A percentile compares a stretch with the other conserved stretches of the same genome.
Evolutionary conservation across 1,284 basidiomycete genomes (phyloP).

Genomic region (Dichomitus squalens): DNA sequence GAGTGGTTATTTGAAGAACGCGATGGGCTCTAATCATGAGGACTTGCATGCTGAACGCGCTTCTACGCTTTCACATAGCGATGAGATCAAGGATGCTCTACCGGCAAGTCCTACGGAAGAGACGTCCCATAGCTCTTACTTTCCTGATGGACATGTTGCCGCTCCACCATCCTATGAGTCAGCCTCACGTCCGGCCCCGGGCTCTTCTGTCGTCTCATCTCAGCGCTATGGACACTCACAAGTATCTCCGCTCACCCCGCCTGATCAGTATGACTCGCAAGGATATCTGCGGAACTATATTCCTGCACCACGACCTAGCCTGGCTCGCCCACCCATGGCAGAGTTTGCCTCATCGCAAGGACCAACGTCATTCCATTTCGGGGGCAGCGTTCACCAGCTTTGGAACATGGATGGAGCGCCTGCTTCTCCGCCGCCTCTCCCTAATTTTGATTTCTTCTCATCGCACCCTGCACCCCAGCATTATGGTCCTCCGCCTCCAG

Average conservation of each 20-base stretch:
- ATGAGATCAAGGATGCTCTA: conserved; percentile 27
- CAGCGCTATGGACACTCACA: neutral
- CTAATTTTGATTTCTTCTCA: conserved; percentile 19
- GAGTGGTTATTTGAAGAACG: conserved; percentile 8
- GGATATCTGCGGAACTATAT: conserved; percentile 9
- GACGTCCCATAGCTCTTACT: neutral
- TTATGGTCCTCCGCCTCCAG: conserved; percentile 3
- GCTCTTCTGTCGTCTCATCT: neutral
- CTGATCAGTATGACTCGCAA: conserved; percentile 5
- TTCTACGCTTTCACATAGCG: conserved; percentile 11
- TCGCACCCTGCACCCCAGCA: conserved; percentile 5
- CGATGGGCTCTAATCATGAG: neutral
- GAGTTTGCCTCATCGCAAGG: neutral
- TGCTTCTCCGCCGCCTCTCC: conserved; percentile 20
- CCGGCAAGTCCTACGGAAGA: conserved; percentile 22
- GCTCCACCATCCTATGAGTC: conserved; percentile 7
- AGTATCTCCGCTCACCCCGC: conserved; percentile 10
- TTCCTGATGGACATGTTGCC: neutral
- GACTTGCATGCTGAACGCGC: neutral
- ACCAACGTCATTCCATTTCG: conserved; percentile 12
- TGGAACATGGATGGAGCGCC: conserved; percentile 25
- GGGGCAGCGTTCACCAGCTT: conserved; percentile 16
- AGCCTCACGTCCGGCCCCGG: neutral
- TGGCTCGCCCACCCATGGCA: neutral
- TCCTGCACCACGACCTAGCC: conserved; percentile 4